phyloP scores from a whole-genome alignment of 1,284 basidiomycete species.

The Microstroma glucosiphilum region DNA sequence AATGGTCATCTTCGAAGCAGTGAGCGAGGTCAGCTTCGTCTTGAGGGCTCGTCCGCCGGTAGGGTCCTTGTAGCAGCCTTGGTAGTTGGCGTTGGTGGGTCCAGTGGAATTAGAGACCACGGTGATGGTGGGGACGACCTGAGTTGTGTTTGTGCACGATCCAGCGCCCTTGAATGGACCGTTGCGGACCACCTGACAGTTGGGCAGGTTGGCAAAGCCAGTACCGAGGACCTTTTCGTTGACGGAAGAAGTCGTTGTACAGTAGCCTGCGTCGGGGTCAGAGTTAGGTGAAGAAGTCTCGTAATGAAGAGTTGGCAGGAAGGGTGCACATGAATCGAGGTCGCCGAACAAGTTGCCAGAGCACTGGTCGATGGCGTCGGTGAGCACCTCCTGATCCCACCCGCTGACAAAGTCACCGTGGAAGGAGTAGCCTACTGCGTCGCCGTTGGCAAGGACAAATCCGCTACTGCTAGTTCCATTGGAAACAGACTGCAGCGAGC shows the following conservation, averaged over 20 bases:
- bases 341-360: constrained; percentile 52
- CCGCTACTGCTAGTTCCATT: constrained; percentile 16
- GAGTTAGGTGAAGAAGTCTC: constrained; percentile 9
- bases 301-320: constrained; percentile 19
- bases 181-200: constrained; percentile 30
- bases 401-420: constrained; percentile 57
- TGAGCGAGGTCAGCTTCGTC: constrained; percentile 2
- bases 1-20: background rate
- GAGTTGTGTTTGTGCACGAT: background rate
- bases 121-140: background rate
- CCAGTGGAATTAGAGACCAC: background rate
- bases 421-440: constrained; percentile 51
- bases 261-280: constrained; percentile 12
- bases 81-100: constrained; percentile 10
- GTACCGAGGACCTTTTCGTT: background rate
- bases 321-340: constrained; percentile 53
- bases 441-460: constrained; percentile 29
- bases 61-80: constrained; percentile 17
- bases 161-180: constrained; percentile 26
- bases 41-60: constrained; percentile 9
- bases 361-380: constrained; percentile 58
- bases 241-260: background rate
- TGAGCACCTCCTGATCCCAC: constrained; percentile 52
- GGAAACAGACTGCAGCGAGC: background rate
- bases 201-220: constrained; percentile 21